A percentile compares a stretch with the other conserved stretches of the same genome.
Evolutionary conservation across 2,329 filamentous ascomycete species (phyloP).

Genomic region (Ophiosphaerella herpotricha): DNA sequence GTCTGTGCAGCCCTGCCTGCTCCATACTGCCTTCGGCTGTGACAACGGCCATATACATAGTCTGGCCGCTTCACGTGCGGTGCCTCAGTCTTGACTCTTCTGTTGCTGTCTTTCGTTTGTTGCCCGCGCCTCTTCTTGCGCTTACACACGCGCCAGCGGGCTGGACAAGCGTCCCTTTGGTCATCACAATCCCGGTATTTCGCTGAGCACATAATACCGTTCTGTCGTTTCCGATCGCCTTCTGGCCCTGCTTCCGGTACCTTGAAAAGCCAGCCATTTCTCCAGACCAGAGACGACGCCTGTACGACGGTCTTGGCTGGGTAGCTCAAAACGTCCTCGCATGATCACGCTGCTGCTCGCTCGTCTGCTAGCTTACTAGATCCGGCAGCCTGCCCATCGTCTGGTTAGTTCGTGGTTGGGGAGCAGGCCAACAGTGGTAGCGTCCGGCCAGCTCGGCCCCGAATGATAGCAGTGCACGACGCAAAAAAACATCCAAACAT

Average conservation of each 20-base stretch:
- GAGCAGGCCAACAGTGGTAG: slow-evolving; percentile 27
- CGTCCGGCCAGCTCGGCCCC: slow-evolving; percentile 20
- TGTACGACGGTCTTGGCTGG: slow-evolving; percentile 20
- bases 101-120: slow-evolving; percentile 16
- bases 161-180: slow-evolving; percentile 21
- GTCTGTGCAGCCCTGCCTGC: slow-evolving; percentile 29
- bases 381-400: slow-evolving; percentile 30
- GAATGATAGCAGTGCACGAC: too few species aligned
- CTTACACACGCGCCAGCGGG: slow-evolving; percentile 27
- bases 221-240: slow-evolving; percentile 29
- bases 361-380: slow-evolving; percentile 28
- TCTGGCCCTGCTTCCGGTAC: slow-evolving; percentile 4
- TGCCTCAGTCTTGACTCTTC: slow-evolving; percentile 9
- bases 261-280: background rate
- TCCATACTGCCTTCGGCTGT: slow-evolving; percentile 23
- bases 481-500: too few species aligned
- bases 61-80: slow-evolving; percentile 18
- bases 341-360: slow-evolving; percentile 30
- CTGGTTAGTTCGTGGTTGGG: slow-evolving; percentile 31
- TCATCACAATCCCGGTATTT: slow-evolving; percentile 22
- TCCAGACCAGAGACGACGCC: slow-evolving; percentile 11
- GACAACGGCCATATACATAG: slow-evolving; percentile 8
- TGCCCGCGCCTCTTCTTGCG: slow-evolving; percentile 14
- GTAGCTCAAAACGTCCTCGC: slow-evolving; percentile 20
- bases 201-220: slow-evolving; percentile 29